These are phyloP conservation scores for Graphilbum sp. DNA, from an alignment of 2,329 filamentous ascomycete species.

Conservation along the genomic window DNA sequence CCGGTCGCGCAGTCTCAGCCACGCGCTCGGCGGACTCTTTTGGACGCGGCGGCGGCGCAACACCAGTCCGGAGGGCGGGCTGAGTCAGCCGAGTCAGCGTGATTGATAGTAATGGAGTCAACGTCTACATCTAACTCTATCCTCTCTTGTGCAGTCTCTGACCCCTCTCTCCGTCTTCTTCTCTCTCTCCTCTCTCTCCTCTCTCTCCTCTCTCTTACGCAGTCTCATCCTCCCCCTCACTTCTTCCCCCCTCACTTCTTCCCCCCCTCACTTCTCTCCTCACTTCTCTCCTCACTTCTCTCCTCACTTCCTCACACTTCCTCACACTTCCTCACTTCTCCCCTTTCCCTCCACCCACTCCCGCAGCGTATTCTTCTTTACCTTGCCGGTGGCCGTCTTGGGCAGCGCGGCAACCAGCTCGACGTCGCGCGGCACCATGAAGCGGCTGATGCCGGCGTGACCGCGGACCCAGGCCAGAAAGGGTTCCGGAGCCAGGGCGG, in stretches of 20 bases:
- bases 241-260: no score
- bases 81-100: not conserved
- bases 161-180: no score
- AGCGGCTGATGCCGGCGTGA: constrained; percentile 66
- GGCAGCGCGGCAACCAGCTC: constrained; percentile 78
- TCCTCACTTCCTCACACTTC: no score
- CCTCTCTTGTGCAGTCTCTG: no score
- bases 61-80: constrained; percentile 1
- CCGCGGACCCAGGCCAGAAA: constrained; percentile 78
- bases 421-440: constrained; percentile 64
- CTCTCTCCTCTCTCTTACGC: no score
- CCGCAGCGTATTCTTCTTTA: constrained; percentile 84
- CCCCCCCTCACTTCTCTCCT: no score
- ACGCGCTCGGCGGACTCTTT: constrained; percentile 21
- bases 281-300: no score
- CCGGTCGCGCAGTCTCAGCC: constrained; percentile 22
- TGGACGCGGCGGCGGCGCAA: constrained; percentile 13
- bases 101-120: no score
- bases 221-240: no score
- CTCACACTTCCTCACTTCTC: not conserved
- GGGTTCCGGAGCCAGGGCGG: constrained; percentile 40
- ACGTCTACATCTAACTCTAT: no score
- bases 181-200: no score
- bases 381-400: constrained; percentile 94
- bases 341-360: constrained; percentile 52